Evolutionary conservation across 2,329 filamentous ascomycete genomes (phyloP).

Genomic region (Penicillium sumatraense): DNA sequence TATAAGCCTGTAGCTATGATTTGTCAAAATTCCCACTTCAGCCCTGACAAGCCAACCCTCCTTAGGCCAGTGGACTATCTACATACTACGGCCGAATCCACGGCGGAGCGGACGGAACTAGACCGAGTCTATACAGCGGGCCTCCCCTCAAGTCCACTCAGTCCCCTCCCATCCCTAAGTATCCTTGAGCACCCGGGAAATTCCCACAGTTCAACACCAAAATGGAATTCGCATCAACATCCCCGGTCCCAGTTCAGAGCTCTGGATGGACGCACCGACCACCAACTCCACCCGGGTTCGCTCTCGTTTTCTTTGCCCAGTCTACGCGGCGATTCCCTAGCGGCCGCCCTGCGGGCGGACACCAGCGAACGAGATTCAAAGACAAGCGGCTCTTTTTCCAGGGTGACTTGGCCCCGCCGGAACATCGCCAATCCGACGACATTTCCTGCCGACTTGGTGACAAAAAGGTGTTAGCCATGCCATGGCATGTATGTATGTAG

Average conservation of each 20-base stretch:
- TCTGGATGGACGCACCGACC: slow-evolving; percentile 3
- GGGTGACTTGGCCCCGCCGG: slow-evolving; percentile 6
- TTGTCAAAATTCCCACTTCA: neutral
- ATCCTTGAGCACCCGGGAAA: neutral
- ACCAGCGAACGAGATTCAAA: slow-evolving; percentile 4
- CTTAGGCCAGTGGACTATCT: slow-evolving; percentile 2
- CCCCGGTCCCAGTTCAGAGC: neutral
- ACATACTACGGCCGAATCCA: slow-evolving; percentile 18
- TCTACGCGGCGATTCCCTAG: neutral
- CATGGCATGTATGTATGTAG: neutral
- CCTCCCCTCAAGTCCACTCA: neutral
- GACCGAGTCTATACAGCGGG: neutral
- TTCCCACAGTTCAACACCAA: neutral
- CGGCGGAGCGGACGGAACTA: neutral
- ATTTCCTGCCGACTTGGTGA: neutral
- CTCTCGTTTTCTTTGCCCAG: neutral
- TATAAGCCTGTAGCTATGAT: neutral
- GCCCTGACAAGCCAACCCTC: neutral
- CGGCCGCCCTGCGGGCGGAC: neutral
- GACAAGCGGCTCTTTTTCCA: slow-evolving; percentile 17
- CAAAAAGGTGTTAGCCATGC: neutral
- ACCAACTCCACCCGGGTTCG: neutral
- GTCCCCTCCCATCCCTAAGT: neutral
- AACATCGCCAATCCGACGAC: slow-evolving; percentile 8
- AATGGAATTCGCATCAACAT: neutral